Conservation (phyloP, 2,329 filamentous ascomycete genomes). For the Nemania bipapillata region DNA sequence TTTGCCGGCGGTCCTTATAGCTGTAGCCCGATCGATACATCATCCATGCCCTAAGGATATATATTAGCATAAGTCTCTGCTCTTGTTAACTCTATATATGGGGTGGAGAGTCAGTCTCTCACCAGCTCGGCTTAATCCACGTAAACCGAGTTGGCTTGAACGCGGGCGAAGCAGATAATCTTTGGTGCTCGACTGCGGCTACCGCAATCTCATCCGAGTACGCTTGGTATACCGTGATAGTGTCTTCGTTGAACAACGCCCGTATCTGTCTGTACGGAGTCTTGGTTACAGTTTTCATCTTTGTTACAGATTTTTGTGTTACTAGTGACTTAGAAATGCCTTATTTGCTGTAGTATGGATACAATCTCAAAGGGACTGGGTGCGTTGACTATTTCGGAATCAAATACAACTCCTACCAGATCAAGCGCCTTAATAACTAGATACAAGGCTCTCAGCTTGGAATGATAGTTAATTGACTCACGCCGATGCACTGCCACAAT, state of each 20-base stretch:
- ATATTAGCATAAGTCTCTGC: background rate
- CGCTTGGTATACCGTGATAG: slow-evolving; percentile 33
- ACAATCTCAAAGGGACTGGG: background rate
- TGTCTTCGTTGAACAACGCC: slow-evolving; percentile 27
- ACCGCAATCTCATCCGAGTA: slow-evolving; percentile 25
- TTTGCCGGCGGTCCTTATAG: slow-evolving; percentile 65
- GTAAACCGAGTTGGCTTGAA: slow-evolving; percentile 27
- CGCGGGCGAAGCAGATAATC: slow-evolving; percentile 20
- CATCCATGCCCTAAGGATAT: slow-evolving; percentile 61
- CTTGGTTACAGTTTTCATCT: background rate
- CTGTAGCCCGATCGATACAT: slow-evolving; percentile 71
- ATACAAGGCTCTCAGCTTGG: no score
- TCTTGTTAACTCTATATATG: background rate
- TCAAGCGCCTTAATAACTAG: no score
- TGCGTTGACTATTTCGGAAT: background rate
- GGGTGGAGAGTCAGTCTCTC: background rate
- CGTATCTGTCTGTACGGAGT: slow-evolving; percentile 17
- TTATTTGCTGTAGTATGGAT: background rate
- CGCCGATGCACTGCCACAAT: no score
- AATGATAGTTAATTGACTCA: no score
- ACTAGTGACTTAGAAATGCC: background rate
- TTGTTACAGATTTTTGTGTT: background rate
- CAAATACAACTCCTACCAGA: no score
- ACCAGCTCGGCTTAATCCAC: slow-evolving; percentile 35
- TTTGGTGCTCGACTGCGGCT: slow-evolving; percentile 19